phyloP scores from a whole-genome alignment of 805 yeast genomes.

The Debaryomyces maramus region DNA sequence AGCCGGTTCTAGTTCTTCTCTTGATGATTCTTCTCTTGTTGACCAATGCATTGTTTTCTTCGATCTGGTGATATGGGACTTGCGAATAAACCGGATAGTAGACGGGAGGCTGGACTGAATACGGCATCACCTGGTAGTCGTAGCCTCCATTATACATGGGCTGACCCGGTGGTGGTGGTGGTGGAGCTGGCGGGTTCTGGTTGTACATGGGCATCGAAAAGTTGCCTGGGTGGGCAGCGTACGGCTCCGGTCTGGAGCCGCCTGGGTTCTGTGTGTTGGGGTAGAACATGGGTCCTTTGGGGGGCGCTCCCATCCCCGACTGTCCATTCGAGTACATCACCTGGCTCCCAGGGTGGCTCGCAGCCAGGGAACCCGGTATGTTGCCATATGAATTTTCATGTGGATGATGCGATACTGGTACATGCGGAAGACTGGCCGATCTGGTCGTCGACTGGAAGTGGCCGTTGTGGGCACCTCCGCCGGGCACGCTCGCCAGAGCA shows the following conservation, averaged over 20 bases:
- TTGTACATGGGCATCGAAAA: not conserved
- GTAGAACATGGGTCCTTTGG: not conserved
- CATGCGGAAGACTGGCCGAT: not conserved
- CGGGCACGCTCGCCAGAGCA: not conserved
- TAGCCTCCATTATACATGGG: not conserved
- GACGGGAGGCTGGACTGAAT: constrained; percentile 9
- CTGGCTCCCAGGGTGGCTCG: not conserved
- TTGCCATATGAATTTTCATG: not conserved
- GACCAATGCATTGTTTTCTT: constrained; percentile 30
- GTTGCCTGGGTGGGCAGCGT: not conserved
- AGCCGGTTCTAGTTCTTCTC: constrained; percentile 71
- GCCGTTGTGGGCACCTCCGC: not conserved
- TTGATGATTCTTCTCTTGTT: constrained; percentile 48
- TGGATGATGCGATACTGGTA: not conserved
- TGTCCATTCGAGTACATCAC: not conserved
- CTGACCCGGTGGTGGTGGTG: not conserved
- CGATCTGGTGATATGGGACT: constrained; percentile 12
- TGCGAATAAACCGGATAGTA: constrained; percentile 8
- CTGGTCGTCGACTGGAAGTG: not conserved
- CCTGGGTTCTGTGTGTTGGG: not conserved
- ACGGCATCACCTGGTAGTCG: constrained; percentile 3
- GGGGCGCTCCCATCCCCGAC: not conserved
- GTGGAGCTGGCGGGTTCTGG: not conserved
- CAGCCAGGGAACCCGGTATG: not conserved
- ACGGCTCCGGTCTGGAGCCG: not conserved